A percentile compares a stretch with the other conserved stretches of the same genome.
Conservation (phyloP, 345 rosid species). For the Turritis glabra region DNA sequence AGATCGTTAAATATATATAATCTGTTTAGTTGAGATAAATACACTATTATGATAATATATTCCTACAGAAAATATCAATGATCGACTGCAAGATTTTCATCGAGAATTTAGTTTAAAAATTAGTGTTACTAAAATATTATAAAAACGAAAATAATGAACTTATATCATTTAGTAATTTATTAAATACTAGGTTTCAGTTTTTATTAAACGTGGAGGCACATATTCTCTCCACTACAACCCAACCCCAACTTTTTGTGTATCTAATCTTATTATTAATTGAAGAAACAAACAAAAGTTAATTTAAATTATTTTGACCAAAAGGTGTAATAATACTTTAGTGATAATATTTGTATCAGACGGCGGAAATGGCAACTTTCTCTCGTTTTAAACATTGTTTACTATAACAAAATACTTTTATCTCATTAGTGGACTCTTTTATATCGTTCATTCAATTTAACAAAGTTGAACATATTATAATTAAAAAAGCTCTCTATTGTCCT, state of each 20-base stretch:
- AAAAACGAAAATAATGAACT: not conserved
- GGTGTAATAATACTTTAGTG: conserved; percentile 31
- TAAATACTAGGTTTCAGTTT: not conserved
- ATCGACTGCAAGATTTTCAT: too few relatives aligned
- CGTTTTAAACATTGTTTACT: conserved; percentile 34
- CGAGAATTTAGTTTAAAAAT: too few relatives aligned
- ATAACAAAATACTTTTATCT: conserved; percentile 21
- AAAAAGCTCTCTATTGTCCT: conserved; percentile 49
- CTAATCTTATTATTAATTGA: conserved; percentile 4
- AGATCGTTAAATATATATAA: too few relatives aligned
- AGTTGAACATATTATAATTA: conserved; percentile 19
- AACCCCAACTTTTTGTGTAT: conserved; percentile 21
- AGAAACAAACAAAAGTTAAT: not conserved
- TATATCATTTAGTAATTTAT: not conserved
- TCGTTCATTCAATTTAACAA: conserved; percentile 3
- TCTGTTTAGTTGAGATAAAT: too few relatives aligned
- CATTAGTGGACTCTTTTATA: conserved; percentile 4
- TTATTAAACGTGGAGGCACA: conserved; percentile 26
- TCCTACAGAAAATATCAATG: too few relatives aligned
- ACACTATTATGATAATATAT: too few relatives aligned
- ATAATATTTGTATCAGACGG: conserved; percentile 55
- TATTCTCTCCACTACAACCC: conserved; percentile 43
- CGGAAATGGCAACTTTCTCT: conserved; percentile 55
- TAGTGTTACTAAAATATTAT: not conserved
- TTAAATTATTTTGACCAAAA: conserved; percentile 48